Evolutionary conservation across 306 rosid species (phyloP).

Genomic region (Pyrus communis): DNA sequence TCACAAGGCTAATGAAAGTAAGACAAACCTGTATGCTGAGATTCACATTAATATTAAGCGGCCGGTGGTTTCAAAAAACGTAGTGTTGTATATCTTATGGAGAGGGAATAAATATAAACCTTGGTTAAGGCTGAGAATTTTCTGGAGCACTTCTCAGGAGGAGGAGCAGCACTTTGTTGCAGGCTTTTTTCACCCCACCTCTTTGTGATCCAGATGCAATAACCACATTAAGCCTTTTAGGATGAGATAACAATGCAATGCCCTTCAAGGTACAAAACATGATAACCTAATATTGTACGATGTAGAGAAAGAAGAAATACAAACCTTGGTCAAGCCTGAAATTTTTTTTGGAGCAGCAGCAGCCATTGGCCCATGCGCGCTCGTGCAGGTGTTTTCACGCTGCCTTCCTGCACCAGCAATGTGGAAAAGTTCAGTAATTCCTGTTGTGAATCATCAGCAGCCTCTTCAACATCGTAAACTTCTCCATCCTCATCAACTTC

Average conservation of each 20-base stretch:
- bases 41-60: background rate
- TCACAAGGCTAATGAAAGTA: background rate
- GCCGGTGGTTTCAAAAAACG: background rate
- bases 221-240: background rate
- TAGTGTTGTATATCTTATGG: background rate
- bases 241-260: background rate
- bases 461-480: constrained; percentile 29
- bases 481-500: background rate
- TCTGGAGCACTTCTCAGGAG: background rate
- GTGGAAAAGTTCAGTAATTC: constrained; percentile 9
- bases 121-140: constrained; percentile 5
- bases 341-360: constrained; percentile 3
- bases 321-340: constrained; percentile 16
- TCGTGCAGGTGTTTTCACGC: constrained; percentile 15
- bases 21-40: no score
- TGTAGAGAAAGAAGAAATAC: background rate
- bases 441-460: constrained; percentile 36
- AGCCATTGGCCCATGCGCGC: background rate
- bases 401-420: constrained; percentile 6
- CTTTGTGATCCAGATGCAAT: background rate
- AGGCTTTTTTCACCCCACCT: background rate
- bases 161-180: background rate
- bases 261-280: background rate
- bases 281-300: no score
- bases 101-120: background rate